phyloP scores from a whole-genome alignment of 2,329 filamentous ascomycete species.

The Coniosporium tulheliwenetii region DNA sequence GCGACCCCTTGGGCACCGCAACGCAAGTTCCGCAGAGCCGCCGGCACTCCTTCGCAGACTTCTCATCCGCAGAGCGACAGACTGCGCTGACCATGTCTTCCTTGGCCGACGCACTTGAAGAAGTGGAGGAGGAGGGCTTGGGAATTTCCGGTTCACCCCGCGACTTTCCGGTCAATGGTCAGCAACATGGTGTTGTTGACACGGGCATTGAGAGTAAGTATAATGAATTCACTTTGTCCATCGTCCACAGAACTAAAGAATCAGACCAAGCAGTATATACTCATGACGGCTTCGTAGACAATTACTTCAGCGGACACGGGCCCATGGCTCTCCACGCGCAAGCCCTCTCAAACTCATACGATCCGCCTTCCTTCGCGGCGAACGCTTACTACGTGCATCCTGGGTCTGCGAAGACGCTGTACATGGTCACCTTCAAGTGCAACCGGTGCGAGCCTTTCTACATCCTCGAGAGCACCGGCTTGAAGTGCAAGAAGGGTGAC shows the following conservation, averaged over 20 bases:
- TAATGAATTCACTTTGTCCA: neutral
- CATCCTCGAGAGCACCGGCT: constrained; percentile 84
- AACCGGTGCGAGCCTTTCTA: constrained; percentile 92
- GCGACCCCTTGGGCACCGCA: constrained; percentile 8
- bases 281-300: constrained; percentile 4
- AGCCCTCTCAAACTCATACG: neutral
- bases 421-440: constrained; percentile 94
- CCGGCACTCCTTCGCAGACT: constrained; percentile 57
- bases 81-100: constrained; percentile 17
- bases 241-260: constrained; percentile 1
- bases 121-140: neutral
- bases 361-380: neutral
- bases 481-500: constrained; percentile 81
- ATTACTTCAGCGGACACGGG: constrained; percentile 7
- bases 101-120: too few species aligned
- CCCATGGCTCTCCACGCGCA: constrained; percentile 1
- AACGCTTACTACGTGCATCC: neutral
- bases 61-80: constrained; percentile 1
- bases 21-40: constrained; percentile 56
- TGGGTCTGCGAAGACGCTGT: constrained; percentile 41
- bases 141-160: neutral
- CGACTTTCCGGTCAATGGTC: neutral
- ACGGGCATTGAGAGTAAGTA: neutral
- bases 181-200: neutral
- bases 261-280: constrained; percentile 4